Conservation (phyloP, 805 yeast species). For the Brettanomyces naardenensis region DNA sequence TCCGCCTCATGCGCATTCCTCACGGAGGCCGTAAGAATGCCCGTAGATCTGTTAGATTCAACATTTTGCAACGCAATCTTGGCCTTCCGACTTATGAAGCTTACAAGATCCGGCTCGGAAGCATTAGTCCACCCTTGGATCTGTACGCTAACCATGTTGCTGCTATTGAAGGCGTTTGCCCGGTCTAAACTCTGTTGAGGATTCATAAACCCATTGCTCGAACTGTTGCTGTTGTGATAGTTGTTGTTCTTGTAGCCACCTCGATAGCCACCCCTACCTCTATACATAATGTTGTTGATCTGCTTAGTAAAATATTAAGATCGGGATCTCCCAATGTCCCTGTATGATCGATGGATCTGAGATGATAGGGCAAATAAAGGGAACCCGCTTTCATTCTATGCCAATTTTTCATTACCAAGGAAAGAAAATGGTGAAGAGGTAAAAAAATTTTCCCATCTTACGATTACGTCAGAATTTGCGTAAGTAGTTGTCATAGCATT, state of each 20-base stretch:
- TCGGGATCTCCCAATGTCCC: too few relatives aligned
- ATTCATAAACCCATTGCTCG: slow-evolving; percentile 9
- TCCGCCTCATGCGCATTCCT: slow-evolving; percentile 47
- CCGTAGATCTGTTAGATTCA: slow-evolving; percentile 34
- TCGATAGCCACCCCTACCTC: slow-evolving; percentile 25
- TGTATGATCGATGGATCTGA: too few relatives aligned
- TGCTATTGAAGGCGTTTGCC: slow-evolving; percentile 16
- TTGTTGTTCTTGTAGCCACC: slow-evolving; percentile 9
- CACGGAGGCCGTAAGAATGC: slow-evolving; percentile 52
- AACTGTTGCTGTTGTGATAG: slow-evolving; percentile 18
- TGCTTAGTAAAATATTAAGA: too few relatives aligned
- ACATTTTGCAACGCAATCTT: slow-evolving; percentile 43
- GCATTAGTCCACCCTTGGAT: slow-evolving; percentile 82
- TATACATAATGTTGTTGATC: too few relatives aligned
- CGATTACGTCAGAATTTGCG: too few relatives aligned
- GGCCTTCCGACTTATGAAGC: slow-evolving; percentile 63
- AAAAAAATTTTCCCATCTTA: too few relatives aligned
- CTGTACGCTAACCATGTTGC: slow-evolving; percentile 43
- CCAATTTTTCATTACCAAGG: too few relatives aligned
- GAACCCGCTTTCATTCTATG: too few relatives aligned
- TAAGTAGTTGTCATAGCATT: too few relatives aligned
- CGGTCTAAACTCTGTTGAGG: slow-evolving; percentile 12
- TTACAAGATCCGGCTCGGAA: slow-evolving; percentile 54
- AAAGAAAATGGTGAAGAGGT: too few relatives aligned
- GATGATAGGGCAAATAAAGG: too few relatives aligned